A percentile compares a stretch with the other conserved stretches of the same genome.
These are phyloP conservation scores for Trichosporon sp. DNA, from an alignment of 1,284 basidiomycete species.

Conservation along the genomic window DNA sequence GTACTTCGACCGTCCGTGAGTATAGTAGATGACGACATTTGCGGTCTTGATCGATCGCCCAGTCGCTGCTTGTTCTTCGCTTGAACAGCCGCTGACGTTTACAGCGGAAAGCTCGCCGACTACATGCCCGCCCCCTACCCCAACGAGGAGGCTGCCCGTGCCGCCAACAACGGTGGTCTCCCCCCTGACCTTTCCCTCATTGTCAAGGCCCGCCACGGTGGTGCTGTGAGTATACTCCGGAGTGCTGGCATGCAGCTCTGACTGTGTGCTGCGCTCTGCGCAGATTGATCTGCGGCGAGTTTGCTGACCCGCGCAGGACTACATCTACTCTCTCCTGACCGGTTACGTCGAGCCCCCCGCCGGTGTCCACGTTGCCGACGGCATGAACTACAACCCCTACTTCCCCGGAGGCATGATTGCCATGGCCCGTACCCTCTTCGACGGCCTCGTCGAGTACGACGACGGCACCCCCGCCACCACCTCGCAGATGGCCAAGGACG, in stretches of 20 bases:
- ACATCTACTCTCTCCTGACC: conserved; percentile 93
- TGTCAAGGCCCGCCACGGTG: conserved; percentile 96
- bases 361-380: conserved; percentile 91
- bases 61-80: too few species aligned
- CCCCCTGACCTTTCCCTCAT: conserved; percentile 97
- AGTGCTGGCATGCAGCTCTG: background rate
- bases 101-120: conserved; percentile 60
- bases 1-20: conserved; percentile 96
- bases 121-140: conserved; percentile 95
- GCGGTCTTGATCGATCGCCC: background rate
- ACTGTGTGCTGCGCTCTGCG: too few species aligned
- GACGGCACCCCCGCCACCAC: conserved; percentile 96
- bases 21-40: conserved; percentile 6
- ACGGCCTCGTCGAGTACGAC: conserved; percentile 89
- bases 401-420: conserved; percentile 97
- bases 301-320: conserved; percentile 59
- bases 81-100: background rate
- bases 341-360: conserved; percentile 96
- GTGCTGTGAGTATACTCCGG: conserved; percentile 59
- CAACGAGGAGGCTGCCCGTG: conserved; percentile 96
- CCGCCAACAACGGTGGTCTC: conserved; percentile 78
- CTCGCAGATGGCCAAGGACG: conserved; percentile 99
- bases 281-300: too few species aligned
- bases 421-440: conserved; percentile 96
- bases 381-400: conserved; percentile 97